Conservation (phyloP, 495 filamentous ascomycete genomes). For the Endocarpon pusillum region DNA sequence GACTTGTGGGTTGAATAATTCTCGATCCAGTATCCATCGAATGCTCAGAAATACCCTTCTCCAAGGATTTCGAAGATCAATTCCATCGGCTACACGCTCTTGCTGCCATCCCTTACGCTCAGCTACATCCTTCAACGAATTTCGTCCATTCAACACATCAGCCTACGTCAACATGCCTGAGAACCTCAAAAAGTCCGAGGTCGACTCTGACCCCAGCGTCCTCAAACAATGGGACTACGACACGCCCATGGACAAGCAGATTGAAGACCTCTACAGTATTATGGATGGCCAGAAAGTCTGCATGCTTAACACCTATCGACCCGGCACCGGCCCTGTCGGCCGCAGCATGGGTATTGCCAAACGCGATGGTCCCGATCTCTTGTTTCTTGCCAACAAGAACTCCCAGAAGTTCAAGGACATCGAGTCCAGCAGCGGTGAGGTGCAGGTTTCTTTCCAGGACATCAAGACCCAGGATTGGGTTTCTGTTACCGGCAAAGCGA, state of each 20-base stretch:
- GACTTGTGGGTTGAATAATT: too few relatives aligned
- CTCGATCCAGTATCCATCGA: too few relatives aligned
- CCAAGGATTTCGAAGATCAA: too few relatives aligned
- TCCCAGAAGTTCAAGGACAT: constrained; percentile 26
- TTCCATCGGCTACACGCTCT: too few relatives aligned
- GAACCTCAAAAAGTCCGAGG: constrained; percentile 10
- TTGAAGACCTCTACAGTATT: constrained; percentile 16
- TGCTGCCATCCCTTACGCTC: too few relatives aligned
- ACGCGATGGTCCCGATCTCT: constrained; percentile 25
- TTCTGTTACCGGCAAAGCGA: constrained; percentile 17
- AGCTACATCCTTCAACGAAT: too few relatives aligned
- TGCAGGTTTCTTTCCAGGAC: constrained; percentile 24
- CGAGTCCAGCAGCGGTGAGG: constrained; percentile 10
- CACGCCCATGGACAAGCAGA: constrained; percentile 16
- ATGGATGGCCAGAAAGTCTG: constrained; percentile 17
- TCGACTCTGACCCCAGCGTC: constrained; percentile 20
- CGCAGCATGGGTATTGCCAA: constrained; percentile 27
- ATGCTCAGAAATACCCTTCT: too few relatives aligned
- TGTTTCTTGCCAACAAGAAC: constrained; percentile 27
- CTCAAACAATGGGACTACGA: constrained; percentile 17
- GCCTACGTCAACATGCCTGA: constrained; percentile 15
- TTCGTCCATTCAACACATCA: too few relatives aligned
- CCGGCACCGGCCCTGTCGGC: constrained; percentile 17
- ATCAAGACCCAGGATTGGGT: constrained; percentile 22
- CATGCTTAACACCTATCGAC: constrained; percentile 16